phyloP scores from a whole-genome alignment of 805 yeast species.

The Wickerhamomyces chambardii region DNA sequence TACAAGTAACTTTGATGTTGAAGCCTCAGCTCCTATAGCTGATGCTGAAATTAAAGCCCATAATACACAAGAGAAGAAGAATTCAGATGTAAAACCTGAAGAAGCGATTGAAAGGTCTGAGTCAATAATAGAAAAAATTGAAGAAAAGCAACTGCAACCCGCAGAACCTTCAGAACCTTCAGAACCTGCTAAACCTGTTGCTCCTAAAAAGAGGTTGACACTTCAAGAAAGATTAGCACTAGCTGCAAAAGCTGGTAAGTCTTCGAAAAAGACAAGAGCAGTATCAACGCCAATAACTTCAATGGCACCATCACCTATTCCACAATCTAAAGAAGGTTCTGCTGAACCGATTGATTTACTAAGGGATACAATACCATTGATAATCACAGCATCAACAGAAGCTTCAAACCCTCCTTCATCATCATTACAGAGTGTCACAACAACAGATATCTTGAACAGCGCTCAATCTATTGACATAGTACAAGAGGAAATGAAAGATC shows the following conservation, averaged over 20 bases:
- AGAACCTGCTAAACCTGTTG: constrained; percentile 3
- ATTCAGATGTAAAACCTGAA: too few relatives aligned
- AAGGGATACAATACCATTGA: too few relatives aligned
- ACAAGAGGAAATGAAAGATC: too few relatives aligned
- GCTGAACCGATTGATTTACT: too few relatives aligned
- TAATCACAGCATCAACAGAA: neutral
- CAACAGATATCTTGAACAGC: too few relatives aligned
- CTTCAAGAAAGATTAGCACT: constrained; percentile 79
- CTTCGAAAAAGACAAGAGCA: constrained; percentile 18
- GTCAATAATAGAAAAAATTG: neutral
- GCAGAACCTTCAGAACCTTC: neutral
- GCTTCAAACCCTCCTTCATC: neutral
- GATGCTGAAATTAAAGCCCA: too few relatives aligned
- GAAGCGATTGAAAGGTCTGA: neutral
- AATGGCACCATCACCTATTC: neutral
- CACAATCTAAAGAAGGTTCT: neutral
- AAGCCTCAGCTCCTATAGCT: too few relatives aligned
- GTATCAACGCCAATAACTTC: constrained; percentile 10
- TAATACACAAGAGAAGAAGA: too few relatives aligned
- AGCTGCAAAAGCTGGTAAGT: constrained; percentile 50
- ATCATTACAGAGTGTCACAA: constrained; percentile 2
- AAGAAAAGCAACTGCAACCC: neutral
- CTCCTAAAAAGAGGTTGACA: constrained; percentile 57
- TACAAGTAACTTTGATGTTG: too few relatives aligned
- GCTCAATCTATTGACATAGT: too few relatives aligned